A percentile compares a stretch with the other conserved stretches of the same genome.
phyloP scores from a whole-genome alignment of 495 filamentous ascomycete species.

The Penicillium turbatum region DNA sequence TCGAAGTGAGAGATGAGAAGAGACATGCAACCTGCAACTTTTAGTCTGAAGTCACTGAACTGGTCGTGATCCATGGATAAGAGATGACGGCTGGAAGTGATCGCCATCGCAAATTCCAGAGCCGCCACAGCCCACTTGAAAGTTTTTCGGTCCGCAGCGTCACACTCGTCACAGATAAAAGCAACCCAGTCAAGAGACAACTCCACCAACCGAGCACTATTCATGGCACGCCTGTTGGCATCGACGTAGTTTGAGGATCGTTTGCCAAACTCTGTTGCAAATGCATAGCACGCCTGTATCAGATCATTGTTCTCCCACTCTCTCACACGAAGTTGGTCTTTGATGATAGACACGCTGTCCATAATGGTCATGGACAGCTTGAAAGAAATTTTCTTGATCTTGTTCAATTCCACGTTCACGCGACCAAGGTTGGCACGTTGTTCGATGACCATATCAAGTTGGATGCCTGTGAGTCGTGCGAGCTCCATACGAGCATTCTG shows the following conservation, averaged over 20 bases:
- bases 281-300: conserved; percentile 98
- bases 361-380: conserved; percentile 98
- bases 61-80: conserved; percentile 80
- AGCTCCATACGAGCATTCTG: conserved; percentile 73
- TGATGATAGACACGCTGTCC: conserved; percentile 93
- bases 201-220: conserved; percentile 89
- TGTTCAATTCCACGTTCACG: conserved; percentile 85
- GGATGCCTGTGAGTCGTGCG: conserved; percentile 68
- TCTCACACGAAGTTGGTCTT: conserved; percentile 65
- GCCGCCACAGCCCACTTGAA: conserved; percentile 96
- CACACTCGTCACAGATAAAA: conserved; percentile 96
- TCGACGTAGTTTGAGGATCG: conserved; percentile 91
- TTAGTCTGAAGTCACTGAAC: conserved; percentile 72
- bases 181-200: conserved; percentile 94
- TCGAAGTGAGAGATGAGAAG: conserved; percentile 97
- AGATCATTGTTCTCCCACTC: conserved; percentile 89
- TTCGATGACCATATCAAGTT: conserved; percentile 83
- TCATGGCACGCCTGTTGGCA: conserved; percentile 87
- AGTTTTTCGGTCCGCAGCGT: conserved; percentile 89
- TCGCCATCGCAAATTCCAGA: conserved; percentile 93
- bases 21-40: conserved; percentile 97
- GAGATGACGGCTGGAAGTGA: conserved; percentile 89
- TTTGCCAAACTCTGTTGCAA: conserved; percentile 96
- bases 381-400: conserved; percentile 94
- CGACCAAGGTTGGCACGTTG: conserved; percentile 88